Conservation (phyloP, 345 rosid genomes). For the Syzygium aqueum region DNA sequence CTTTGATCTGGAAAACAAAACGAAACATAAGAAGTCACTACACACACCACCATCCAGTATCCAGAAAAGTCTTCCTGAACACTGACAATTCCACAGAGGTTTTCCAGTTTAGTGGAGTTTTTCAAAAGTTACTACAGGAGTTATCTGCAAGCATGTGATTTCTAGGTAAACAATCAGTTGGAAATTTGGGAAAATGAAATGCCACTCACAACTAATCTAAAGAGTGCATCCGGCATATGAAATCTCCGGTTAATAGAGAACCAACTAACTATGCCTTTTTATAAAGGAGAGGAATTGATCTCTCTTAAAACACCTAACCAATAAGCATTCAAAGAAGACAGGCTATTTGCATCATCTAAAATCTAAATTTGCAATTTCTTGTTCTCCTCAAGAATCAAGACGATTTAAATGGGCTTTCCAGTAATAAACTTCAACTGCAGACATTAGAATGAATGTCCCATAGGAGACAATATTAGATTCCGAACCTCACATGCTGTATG, state of each 20-base stretch:
- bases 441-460: not conserved
- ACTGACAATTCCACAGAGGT: not conserved
- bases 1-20: constrained; percentile 52
- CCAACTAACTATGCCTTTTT: not conserved
- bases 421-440: not conserved
- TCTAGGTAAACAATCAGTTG: not conserved
- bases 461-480: not conserved
- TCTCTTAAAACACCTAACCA: not conserved
- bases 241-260: not conserved
- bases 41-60: not conserved
- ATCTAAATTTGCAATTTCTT: not conserved
- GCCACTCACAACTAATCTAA: not conserved
- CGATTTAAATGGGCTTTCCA: not conserved
- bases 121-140: not conserved
- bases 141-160: not conserved
- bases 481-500: not conserved
- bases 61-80: not conserved
- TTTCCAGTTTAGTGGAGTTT: not conserved
- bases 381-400: not conserved
- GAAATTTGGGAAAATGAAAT: not conserved
- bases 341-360: not conserved
- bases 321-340: not conserved
- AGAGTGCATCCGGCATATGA: not conserved
- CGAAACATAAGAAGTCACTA: not conserved
- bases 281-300: not conserved